Conservation (phyloP, 768 basidiomycete genomes). For the Amanita muscaria region DNA sequence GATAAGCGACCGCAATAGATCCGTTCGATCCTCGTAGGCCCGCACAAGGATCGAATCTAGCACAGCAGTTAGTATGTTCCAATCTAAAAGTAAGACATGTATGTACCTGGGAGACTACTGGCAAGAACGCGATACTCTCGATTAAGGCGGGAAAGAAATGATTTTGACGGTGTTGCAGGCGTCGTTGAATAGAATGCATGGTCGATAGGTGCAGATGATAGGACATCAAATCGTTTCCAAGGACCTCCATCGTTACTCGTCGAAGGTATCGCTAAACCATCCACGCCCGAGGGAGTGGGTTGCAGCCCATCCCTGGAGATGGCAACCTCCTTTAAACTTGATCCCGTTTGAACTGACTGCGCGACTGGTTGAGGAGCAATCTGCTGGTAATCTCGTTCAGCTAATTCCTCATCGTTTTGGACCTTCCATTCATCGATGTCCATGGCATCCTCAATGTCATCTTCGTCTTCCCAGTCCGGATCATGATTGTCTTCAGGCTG, state of each 20-base stretch:
- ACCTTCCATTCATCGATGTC: neutral
- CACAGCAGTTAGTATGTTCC: neutral
- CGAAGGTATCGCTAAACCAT: slow-evolving; percentile 5
- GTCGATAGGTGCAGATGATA: slow-evolving; percentile 68
- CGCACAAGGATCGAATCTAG: slow-evolving; percentile 83
- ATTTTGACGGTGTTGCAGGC: slow-evolving; percentile 56
- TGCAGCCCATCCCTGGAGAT: neutral
- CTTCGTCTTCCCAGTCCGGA: slow-evolving; percentile 28
- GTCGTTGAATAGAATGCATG: slow-evolving; percentile 69
- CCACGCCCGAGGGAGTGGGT: neutral
- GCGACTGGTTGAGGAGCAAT: neutral
- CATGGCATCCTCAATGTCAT: slow-evolving; percentile 15
- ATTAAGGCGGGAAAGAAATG: slow-evolving; percentile 66
- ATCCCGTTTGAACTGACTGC: neutral
- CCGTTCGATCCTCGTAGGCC: slow-evolving; percentile 82
- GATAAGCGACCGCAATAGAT: slow-evolving; percentile 81
- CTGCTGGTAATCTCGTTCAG: neutral
- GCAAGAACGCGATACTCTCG: slow-evolving; percentile 79
- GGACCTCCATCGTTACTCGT: slow-evolving; percentile 11
- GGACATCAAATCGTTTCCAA: slow-evolving; percentile 80
- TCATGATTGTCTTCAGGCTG: slow-evolving; percentile 34
- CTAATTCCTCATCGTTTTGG: neutral
- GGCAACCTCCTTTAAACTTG: neutral
- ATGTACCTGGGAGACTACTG: slow-evolving; percentile 75
- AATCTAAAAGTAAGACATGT: neutral